Evolutionary conservation across 2,329 filamentous ascomycete species (phyloP), one percentile per base, ranked within the genome.

Genomic region (Penicillium brasilianum): DNA sequence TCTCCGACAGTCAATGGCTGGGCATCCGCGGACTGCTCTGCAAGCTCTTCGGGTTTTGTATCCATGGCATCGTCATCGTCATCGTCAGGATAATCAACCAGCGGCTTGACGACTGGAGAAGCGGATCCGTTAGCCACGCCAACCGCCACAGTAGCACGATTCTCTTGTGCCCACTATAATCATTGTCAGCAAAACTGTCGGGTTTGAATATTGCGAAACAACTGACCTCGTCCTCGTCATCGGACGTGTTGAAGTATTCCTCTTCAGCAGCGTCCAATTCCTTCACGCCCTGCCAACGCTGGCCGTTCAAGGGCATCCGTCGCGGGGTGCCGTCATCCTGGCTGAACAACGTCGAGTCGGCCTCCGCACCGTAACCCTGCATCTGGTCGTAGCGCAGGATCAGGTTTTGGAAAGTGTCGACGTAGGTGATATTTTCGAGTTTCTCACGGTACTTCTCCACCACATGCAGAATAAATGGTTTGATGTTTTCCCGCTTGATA

Each of bases 51-150:
- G 7, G 72, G 64, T 57, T 78, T 80, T 36, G 85, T 80, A 71
- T 89, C 88, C 76, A 90, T 88, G 13, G 84, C 82, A 57, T 85
- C 87, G 20, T 95, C 92, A 59, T 84, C 87, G n/a, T 97, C 94
- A 68, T 97, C 93, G 39, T 96, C 96, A 0, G 89, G 87, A 73
- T 99, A 99, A 74, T 97, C 92, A 36, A 99, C 95, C 22, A 98
- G 81, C 1, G 90, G 90, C 72, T 90, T 92, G 54, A 85, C 77
- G 9, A 85, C 77, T 0, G 88, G 82, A 20, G 87, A 86, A 14
- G 84, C 83, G 18, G 71, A 69, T 25, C 88, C 91, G 67, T 93
- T 93, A 7, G 82, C 67, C 52, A 72, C 54, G 14, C 63, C 67
- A 52, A 66, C 62, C 14, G 71, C 51, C 11, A 71, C 70, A 69